Conservation (phyloP, 768 basidiomycete genomes). For the Pleurotus tuber-regium region DNA sequence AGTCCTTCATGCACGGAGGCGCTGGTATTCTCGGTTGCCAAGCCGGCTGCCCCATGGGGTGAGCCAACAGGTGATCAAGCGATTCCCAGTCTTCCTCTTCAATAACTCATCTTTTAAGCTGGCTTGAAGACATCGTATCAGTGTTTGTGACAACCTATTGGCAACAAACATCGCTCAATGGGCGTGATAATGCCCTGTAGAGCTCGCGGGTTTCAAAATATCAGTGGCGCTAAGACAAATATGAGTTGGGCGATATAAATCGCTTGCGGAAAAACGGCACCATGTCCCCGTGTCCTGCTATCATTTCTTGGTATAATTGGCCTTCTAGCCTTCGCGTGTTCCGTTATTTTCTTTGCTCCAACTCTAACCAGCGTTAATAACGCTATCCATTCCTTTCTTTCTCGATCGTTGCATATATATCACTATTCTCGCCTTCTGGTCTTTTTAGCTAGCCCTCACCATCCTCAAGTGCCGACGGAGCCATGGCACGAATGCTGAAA, state of each 20-base stretch:
- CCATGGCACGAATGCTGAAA: too few species aligned
- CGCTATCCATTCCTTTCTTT: conserved; percentile 9
- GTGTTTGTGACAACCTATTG: neutral
- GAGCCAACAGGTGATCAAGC: too few species aligned
- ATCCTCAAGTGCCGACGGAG: too few species aligned
- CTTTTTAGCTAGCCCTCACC: too few species aligned
- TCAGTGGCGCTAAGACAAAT: neutral
- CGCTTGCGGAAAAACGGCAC: neutral
- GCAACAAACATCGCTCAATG: neutral
- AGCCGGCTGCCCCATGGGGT: too few species aligned
- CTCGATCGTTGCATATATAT: neutral
- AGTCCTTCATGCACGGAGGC: too few species aligned
- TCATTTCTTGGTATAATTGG: neutral
- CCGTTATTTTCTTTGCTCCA: too few species aligned
- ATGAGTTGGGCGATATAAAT: neutral
- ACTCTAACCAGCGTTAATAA: too few species aligned
- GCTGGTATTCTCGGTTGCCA: too few species aligned
- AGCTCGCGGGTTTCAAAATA: neutral
- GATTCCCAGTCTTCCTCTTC: too few species aligned
- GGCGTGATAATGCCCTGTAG: neutral
- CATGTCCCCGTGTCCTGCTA: neutral
- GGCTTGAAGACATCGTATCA: neutral
- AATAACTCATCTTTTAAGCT: too few species aligned
- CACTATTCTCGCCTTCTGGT: neutral
- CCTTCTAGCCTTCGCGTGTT: too few species aligned